A percentile compares a stretch with the other conserved stretches of the same genome.
phyloP scores from a whole-genome alignment of 2,329 filamentous ascomycete species.

The Colletotrichum sp. region DNA sequence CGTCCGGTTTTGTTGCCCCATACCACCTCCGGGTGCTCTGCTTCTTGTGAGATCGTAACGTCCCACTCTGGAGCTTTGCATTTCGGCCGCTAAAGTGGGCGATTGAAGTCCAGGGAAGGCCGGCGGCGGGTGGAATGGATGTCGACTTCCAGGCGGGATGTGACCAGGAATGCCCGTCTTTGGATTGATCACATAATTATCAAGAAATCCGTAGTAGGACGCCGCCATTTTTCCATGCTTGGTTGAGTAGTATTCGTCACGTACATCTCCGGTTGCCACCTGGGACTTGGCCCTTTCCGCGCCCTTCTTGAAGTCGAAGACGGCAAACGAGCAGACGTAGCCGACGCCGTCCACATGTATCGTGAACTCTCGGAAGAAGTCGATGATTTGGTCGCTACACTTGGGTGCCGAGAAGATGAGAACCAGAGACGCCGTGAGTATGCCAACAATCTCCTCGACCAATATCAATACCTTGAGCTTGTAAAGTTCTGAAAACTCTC shows the following conservation, averaged over 20 bases:
- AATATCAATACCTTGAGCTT: constrained; percentile 93
- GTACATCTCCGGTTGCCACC: constrained; percentile 60
- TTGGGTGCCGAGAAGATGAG: constrained; percentile 85
- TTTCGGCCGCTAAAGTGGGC: constrained; percentile 61
- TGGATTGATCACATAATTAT: constrained; percentile 84
- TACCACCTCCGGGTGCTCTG: constrained; percentile 39
- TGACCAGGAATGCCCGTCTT: constrained; percentile 70
- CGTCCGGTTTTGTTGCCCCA: constrained; percentile 40
- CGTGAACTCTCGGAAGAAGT: constrained; percentile 98
- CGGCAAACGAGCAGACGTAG: constrained; percentile 95
- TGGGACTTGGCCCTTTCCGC: constrained; percentile 50
- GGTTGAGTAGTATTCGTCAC: constrained; percentile 91
- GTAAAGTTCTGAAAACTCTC: constrained; percentile 89
- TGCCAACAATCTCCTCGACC: constrained; percentile 88
- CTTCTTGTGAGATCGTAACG: constrained; percentile 50
- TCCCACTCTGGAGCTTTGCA: constrained; percentile 56
- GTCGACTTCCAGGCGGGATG: constrained; percentile 57
- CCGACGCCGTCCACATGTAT: constrained; percentile 96
- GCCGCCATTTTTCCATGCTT: constrained; percentile 99
- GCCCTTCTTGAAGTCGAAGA: constrained; percentile 94
- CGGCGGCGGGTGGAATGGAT: constrained; percentile 77
- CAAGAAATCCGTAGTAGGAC: constrained; percentile 92
- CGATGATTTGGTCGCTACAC: constrained; percentile 90
- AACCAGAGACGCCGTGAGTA: constrained; percentile 89
- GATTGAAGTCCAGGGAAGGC: constrained; percentile 75